Evolutionary conservation across 164 flowering plant species (phyloP), one percentile per base, ranked within the genome.

Genomic region (Dillenia suffruticosa): DNA sequence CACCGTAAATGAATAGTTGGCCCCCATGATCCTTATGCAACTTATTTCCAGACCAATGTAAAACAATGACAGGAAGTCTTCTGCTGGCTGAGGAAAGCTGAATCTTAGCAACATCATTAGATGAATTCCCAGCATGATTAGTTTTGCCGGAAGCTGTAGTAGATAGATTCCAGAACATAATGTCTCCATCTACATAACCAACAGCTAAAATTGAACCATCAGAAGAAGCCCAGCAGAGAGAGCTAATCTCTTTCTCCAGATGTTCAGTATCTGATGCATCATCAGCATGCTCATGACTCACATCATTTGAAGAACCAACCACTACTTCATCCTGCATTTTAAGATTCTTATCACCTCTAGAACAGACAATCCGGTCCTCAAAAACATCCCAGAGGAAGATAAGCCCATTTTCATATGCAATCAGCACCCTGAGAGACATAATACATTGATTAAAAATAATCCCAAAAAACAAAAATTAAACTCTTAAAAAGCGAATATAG

Each of bases 151-250:
- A 56, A 54, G 78, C 64, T 65, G 70, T 43, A 63, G 52, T 62
- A 53, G 87, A 81, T 63, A 76, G 76, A 54, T 86, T 77, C 98
- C 98, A 92, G 44, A 92, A 78, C 63, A 92, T 68, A 56, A 92
- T 85, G 77, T 92, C 98, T 60, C 98, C 98, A 78, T 92, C 95
- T 54, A 88, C 61, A 61, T 92, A 92, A 66, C 98, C 98, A 46
- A 86, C 93, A 58, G 93, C 98, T 70, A 88, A 75, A 75, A 85
- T 72, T 46, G 95, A 85, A 47, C 98, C 96, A 81, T 61, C 69
- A 40, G 82, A 64, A 68, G 98, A 92, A 72, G 85, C 96, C 98
- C 98, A 92, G 75, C 95, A 88, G 64, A 88, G 83, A 68, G 96
- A 84, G 72, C 89, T 85, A 60, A 92, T 90, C 74, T 90, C 93